A percentile compares a stretch with the other conserved stretches of the same genome.
Conservation (phyloP, 371 early-diverging fungal species). For the Mortierella sp. region DNA sequence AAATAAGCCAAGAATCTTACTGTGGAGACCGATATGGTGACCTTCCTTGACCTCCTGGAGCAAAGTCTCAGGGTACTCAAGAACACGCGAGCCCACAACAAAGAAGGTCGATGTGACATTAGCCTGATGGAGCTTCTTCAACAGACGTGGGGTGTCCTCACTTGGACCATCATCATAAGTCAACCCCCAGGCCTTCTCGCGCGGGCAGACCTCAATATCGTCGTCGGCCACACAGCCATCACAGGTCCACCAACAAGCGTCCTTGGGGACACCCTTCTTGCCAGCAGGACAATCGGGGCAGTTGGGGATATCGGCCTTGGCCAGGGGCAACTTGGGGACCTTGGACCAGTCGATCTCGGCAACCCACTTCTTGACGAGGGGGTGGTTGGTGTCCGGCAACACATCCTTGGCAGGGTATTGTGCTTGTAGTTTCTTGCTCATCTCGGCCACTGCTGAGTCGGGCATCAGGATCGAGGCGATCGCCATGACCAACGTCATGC, state of each 20-base stretch:
- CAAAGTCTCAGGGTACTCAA: slow-evolving; percentile 65
- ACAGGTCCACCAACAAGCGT: slow-evolving; percentile 35
- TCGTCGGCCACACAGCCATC: slow-evolving; percentile 42
- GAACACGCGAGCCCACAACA: slow-evolving; percentile 69
- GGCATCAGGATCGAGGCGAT: slow-evolving; percentile 22
- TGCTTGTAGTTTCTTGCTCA: slow-evolving; percentile 42
- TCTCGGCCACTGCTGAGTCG: slow-evolving; percentile 23
- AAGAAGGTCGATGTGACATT: slow-evolving; percentile 72
- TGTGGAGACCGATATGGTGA: slow-evolving; percentile 71
- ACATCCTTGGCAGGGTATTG: slow-evolving; percentile 27
- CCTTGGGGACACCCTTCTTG: slow-evolving; percentile 39
- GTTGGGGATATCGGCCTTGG: slow-evolving; percentile 30
- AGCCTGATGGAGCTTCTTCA: slow-evolving; percentile 62
- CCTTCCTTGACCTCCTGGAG: slow-evolving; percentile 44
- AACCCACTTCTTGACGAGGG: slow-evolving; percentile 65
- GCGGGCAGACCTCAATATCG: slow-evolving; percentile 57
- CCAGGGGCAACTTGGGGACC: slow-evolving; percentile 59
- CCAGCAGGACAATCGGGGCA: slow-evolving; percentile 39
- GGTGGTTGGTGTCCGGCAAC: slow-evolving; percentile 48
- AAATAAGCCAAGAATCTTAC: slow-evolving; percentile 44
- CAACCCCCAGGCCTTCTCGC: slow-evolving; percentile 53
- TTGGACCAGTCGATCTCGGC: slow-evolving; percentile 60
- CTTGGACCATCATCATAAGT: slow-evolving; percentile 77
- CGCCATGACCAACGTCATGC: slow-evolving; percentile 45
- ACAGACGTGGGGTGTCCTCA: slow-evolving; percentile 61